A percentile compares a stretch with the other conserved stretches of the same genome.
These are phyloP conservation scores for Cystofilobasidium capitatum DNA, from an alignment of 768 basidiomycete genomes.

Conservation along the genomic window DNA sequence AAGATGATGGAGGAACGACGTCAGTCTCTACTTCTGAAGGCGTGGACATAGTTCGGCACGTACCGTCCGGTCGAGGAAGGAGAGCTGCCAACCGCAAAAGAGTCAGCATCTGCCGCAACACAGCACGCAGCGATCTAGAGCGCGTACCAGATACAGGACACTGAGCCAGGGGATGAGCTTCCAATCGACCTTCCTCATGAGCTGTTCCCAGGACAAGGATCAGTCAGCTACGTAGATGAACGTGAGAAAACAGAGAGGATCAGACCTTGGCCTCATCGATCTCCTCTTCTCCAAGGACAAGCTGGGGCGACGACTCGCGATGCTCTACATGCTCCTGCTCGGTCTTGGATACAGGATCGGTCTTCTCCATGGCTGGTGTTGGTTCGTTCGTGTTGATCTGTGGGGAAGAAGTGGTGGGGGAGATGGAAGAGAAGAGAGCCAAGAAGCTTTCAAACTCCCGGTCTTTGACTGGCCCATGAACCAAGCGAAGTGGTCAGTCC, in stretches of 20 bases:
- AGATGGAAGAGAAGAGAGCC: too few species aligned
- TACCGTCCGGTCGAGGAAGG: not conserved
- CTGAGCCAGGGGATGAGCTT: conserved; percentile 14
- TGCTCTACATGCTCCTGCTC: not conserved
- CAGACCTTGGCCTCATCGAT: not conserved
- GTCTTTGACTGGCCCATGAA: too few species aligned
- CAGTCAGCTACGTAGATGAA: not conserved
- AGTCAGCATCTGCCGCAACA: not conserved
- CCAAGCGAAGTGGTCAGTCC: too few species aligned
- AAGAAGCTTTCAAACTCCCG: too few species aligned
- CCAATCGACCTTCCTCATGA: conserved; percentile 18
- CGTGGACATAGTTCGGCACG: not conserved
- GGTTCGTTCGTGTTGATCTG: not conserved
- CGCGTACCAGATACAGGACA: conserved; percentile 11
- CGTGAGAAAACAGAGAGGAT: not conserved
- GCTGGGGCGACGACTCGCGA: not conserved
- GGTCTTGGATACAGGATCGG: not conserved
- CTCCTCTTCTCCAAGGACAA: not conserved
- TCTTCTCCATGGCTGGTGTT: not conserved
- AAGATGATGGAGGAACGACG: not conserved
- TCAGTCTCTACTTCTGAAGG: not conserved
- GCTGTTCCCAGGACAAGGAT: not conserved
- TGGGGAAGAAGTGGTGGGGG: too few species aligned
- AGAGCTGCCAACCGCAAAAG: not conserved
- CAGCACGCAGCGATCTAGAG: conserved; percentile 4